A percentile compares a stretch with the other conserved stretches of the same genome.
Evolutionary conservation across 768 basidiomycete species (phyloP).

Genomic region (Hericium rajendrae): DNA sequence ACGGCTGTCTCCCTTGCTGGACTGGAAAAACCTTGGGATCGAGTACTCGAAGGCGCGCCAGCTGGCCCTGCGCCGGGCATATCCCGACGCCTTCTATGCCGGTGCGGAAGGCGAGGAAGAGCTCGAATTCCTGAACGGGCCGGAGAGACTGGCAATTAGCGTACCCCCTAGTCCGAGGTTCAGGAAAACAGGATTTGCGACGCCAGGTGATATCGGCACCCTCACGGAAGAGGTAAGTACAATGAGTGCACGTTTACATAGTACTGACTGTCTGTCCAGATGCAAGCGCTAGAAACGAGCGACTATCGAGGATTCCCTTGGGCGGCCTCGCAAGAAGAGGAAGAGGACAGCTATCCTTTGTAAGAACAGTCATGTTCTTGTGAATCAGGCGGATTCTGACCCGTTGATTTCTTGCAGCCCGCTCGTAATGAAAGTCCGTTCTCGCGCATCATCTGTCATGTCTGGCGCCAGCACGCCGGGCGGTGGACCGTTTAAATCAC

Average conservation of each 20-base stretch:
- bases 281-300: conserved; percentile 81
- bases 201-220: conserved; percentile 90
- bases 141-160: conserved; percentile 65
- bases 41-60: conserved; percentile 96
- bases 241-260: neutral
- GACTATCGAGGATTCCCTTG: conserved; percentile 71
- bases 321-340: conserved; percentile 57
- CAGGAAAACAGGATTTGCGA: conserved; percentile 65
- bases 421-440: conserved; percentile 83
- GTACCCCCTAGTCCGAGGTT: conserved; percentile 85
- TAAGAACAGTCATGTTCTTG: conserved; percentile 29
- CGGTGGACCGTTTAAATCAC: conserved; percentile 64
- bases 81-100: conserved; percentile 86
- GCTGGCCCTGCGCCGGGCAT: conserved; percentile 83
- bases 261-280: conserved; percentile 31
- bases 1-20: conserved; percentile 82
- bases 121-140: conserved; percentile 50
- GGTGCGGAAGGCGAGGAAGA: conserved; percentile 44
- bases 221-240: conserved; percentile 67
- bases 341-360: conserved; percentile 90
- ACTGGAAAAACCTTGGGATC: conserved; percentile 97
- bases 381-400: conserved; percentile 3
- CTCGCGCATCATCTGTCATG: conserved; percentile 66
- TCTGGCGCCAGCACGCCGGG: conserved; percentile 80
- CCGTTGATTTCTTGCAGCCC: conserved; percentile 40